A percentile compares a stretch with the other conserved stretches of the same genome.
phyloP scores from a whole-genome alignment of 108 stramenopile genomes.

The Poteriospumella lacustris region DNA sequence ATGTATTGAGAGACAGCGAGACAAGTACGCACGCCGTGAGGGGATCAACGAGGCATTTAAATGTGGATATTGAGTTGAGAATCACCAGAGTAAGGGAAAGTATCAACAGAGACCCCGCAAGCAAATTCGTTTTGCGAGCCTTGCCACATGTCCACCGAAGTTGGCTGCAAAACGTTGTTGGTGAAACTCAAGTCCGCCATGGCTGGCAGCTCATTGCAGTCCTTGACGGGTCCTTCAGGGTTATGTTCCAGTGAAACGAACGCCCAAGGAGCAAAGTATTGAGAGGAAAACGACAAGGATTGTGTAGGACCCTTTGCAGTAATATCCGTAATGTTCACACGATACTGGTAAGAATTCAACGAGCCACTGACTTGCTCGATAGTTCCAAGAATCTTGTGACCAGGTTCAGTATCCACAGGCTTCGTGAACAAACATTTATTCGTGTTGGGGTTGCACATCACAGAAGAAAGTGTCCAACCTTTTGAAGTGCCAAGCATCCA shows the following conservation, averaged over 20 bases:
- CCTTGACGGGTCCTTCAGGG: neutral
- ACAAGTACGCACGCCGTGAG: no score
- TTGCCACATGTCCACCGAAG: neutral
- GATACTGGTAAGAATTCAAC: neutral
- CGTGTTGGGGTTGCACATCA: neutral
- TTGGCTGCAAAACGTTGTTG: neutral
- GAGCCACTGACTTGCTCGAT: neutral
- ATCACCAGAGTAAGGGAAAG: neutral
- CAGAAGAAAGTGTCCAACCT: neutral
- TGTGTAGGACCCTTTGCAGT: neutral
- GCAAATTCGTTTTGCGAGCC: neutral
- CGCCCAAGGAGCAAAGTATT: neutral
- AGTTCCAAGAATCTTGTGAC: neutral
- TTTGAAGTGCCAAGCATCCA: neutral
- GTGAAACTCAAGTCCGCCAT: neutral
- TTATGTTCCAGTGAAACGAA: neutral
- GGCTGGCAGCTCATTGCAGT: neutral
- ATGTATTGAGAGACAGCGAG: no score
- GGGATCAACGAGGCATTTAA: no score
- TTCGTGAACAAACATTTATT: neutral
- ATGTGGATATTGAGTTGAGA: no score
- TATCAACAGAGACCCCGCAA: neutral
- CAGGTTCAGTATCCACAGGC: neutral
- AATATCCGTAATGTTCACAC: neutral
- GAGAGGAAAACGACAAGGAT: neutral